Evolutionary conservation across 768 basidiomycete genomes (phyloP), one percentile per base, ranked within the genome.

Genomic region (Trichaptum fuscoviolaceum): DNA sequence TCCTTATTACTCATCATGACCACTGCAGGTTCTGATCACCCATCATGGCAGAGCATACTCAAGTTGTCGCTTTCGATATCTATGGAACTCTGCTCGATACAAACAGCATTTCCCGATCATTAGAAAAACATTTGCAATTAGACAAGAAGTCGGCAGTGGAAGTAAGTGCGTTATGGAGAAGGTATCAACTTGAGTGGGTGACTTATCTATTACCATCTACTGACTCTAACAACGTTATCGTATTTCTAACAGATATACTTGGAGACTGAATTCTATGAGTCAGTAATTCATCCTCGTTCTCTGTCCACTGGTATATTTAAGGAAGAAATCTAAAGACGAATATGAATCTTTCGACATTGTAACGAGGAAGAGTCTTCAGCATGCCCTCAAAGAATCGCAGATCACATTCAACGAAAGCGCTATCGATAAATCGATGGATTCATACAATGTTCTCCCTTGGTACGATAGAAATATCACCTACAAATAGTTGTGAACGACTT

Each of bases 31-130:
- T 30, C 30, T 3, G 30, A 30, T 52, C 42, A 52, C 20, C 42
- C 15, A 52, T 52, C 12, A 52, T 52, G 42, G 42, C 42, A 12
- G 15, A 24, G 20, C 10, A 35, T 25, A 63, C 64, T 23, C 69
- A 69, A 26, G 65, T 72, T 26, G 66, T 76, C n/a, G 75, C 75
- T 10, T 73, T 76, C 62, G 75, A 76, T 64, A 69, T 76, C 62
- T 76, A 75, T 59, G 75, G 75, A 10, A 76, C 75, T 7, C 62
- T 76, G 25, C 70, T 76, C 23, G 69, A 76, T 63, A 75, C 75
- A 7, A 66, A 63, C 36, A 66, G 69, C 59, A 71, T 76, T 26
- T 25, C 69, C 18, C 35, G 58, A 35, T 65, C 64, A 7, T 26
- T 75, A 2, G 23, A 63, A 36, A 25, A 52, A 17, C 64, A 68